A percentile compares a stretch with the other conserved stretches of the same genome.
Conservation (phyloP, 2,329 filamentous ascomycete species). For the Ceratocystis huliohia region DNA sequence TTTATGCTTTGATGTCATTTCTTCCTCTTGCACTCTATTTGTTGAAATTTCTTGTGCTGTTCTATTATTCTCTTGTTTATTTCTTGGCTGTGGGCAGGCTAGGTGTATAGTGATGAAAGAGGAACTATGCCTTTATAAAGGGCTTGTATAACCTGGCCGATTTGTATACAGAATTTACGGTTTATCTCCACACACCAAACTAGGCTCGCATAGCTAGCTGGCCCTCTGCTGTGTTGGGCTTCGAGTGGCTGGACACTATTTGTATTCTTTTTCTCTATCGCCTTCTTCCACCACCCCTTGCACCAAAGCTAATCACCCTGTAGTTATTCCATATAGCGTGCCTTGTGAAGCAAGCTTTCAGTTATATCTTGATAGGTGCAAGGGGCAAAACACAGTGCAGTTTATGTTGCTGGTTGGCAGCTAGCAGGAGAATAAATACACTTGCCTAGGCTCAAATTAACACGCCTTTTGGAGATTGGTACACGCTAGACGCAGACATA, state of each 20-base stretch:
- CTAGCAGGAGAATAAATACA: not conserved
- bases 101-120: no score
- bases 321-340: no score
- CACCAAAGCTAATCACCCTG: no score
- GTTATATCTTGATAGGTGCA: not conserved
- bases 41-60: not conserved
- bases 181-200: no score
- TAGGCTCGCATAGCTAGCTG: no score
- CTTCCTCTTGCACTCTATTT: not conserved
- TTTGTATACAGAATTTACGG: no score
- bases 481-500: not conserved
- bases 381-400: not conserved
- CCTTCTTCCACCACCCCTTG: no score
- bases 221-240: no score
- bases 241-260: no score
- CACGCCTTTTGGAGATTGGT: not conserved
- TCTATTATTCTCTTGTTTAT: not conserved
- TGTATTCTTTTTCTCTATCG: no score
- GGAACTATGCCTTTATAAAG: no score
- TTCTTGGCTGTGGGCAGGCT: not conserved
- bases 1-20: not conserved
- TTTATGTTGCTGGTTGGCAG: not conserved
- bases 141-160: no score
- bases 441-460: not conserved
- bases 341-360: not conserved